Conservation (phyloP, 306 rosid genomes). For the Vicia villosa region DNA sequence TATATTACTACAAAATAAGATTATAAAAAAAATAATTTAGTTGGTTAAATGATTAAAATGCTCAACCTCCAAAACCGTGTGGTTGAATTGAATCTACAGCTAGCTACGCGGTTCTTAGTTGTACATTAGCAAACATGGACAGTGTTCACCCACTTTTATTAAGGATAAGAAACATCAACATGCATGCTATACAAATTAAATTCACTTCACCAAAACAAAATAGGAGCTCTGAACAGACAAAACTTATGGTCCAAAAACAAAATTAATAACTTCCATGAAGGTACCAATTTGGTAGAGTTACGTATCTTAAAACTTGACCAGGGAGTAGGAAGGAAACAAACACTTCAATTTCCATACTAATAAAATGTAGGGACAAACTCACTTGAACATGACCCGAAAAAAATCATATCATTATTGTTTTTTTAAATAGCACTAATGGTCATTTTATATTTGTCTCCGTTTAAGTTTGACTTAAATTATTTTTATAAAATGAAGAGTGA, state of each 20-base stretch:
- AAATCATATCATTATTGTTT: too few species aligned
- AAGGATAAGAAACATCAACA: conserved; percentile 31
- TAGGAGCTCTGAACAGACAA: conserved; percentile 33
- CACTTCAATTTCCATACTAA: conserved; percentile 1
- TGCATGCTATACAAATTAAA: neutral
- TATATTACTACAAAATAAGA: neutral
- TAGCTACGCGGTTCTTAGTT: conserved; percentile 47
- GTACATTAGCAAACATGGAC: conserved; percentile 34
- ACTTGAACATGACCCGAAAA: conserved; percentile 15
- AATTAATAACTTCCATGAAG: conserved; percentile 19
- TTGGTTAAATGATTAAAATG: conserved; percentile 32
- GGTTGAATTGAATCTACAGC: conserved; percentile 29
- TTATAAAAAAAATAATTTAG: neutral
- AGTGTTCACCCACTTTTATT: conserved; percentile 18
- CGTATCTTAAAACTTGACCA: conserved; percentile 1
- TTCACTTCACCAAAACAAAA: conserved; percentile 29
- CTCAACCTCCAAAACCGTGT: conserved; percentile 42
- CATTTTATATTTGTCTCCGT: too few species aligned
- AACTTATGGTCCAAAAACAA: neutral
- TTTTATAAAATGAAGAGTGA: too few species aligned
- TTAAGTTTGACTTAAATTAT: too few species aligned
- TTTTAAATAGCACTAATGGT: too few species aligned
- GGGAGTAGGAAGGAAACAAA: neutral
- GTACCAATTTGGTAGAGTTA: conserved; percentile 15
- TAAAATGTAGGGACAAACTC: neutral